Evolutionary conservation across 345 rosid genomes (phyloP).

Genomic region (Hirschfeldia incana): DNA sequence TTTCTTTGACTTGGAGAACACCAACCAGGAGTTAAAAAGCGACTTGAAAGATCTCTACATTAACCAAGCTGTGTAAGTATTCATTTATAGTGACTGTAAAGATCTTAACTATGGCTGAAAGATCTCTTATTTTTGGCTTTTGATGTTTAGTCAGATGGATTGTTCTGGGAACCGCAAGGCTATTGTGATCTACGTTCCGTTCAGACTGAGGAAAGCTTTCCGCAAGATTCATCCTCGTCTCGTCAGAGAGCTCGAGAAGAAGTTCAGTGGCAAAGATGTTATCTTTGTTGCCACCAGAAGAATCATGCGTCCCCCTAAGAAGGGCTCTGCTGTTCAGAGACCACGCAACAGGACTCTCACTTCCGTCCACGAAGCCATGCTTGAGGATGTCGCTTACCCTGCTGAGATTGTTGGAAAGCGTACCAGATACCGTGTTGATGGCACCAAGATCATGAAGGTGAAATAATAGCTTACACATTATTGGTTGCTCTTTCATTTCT

Average conservation of each 20-base stretch:
- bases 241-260: conserved; percentile 90
- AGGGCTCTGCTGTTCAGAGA: conserved; percentile 84
- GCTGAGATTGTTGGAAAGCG: conserved; percentile 95
- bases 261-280: conserved; percentile 95
- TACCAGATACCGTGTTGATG: conserved; percentile 72
- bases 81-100: neutral
- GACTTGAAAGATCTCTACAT: conserved; percentile 84
- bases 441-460: conserved; percentile 77
- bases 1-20: conserved; percentile 76
- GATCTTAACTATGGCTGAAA: neutral
- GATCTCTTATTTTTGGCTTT: neutral
- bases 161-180: conserved; percentile 75
- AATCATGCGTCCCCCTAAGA: conserved; percentile 86
- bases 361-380: conserved; percentile 76
- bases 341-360: conserved; percentile 85
- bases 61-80: conserved; percentile 68
- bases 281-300: conserved; percentile 71
- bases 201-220: conserved; percentile 80
- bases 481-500: neutral
- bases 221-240: conserved; percentile 84
- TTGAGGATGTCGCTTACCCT: conserved; percentile 80
- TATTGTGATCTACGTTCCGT: conserved; percentile 76
- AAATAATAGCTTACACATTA: neutral
- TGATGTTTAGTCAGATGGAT: too few species aligned
- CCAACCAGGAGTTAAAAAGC: conserved; percentile 78